A percentile compares a stretch with the other conserved stretches of the same genome.
These are phyloP conservation scores for Debaryomyces nepalensis DNA, from an alignment of 1,139 yeast species.

Conservation along the genomic window DNA sequence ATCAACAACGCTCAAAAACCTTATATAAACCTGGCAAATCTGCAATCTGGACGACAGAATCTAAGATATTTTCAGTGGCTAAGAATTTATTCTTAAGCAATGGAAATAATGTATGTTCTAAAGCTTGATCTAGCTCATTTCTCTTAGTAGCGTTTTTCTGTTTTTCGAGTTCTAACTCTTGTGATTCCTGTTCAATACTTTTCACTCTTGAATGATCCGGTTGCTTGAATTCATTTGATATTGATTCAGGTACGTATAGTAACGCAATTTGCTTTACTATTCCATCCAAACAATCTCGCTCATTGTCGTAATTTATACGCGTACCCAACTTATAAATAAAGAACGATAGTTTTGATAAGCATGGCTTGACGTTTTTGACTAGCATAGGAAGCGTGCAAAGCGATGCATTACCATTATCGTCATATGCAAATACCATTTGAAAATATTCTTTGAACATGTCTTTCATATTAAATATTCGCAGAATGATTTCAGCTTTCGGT, in stretches of 20 bases:
- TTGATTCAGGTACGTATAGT: slow-evolving; percentile 71
- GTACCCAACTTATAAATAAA: slow-evolving; percentile 67
- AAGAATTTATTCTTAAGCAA: slow-evolving; percentile 63
- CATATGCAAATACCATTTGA: slow-evolving; percentile 46
- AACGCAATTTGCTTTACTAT: slow-evolving; percentile 71
- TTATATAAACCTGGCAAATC: slow-evolving; percentile 88
- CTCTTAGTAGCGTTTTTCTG: slow-evolving; percentile 20
- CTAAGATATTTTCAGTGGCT: slow-evolving; percentile 58
- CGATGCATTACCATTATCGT: slow-evolving; percentile 31
- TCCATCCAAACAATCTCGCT: slow-evolving; percentile 66
- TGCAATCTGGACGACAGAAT: slow-evolving; percentile 80
- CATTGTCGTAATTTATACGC: slow-evolving; percentile 66
- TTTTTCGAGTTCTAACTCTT: slow-evolving; percentile 19
- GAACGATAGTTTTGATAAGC: slow-evolving; percentile 64
- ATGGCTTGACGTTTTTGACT: slow-evolving; percentile 64
- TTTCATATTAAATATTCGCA: slow-evolving; percentile 49
- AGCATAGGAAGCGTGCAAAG: slow-evolving; percentile 69
- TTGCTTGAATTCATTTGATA: slow-evolving; percentile 24
- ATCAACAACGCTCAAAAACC: slow-evolving; percentile 87
- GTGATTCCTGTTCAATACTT: slow-evolving; percentile 22
- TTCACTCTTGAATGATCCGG: slow-evolving; percentile 12
- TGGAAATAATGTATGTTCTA: slow-evolving; percentile 72
- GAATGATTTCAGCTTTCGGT: slow-evolving; percentile 26
- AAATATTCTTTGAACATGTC: slow-evolving; percentile 88
- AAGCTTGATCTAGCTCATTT: slow-evolving; percentile 29